A percentile compares a stretch with the other conserved stretches of the same genome.
Evolutionary conservation across 768 basidiomycete genomes (phyloP).

Genomic region (Pisolithus microcarpus): DNA sequence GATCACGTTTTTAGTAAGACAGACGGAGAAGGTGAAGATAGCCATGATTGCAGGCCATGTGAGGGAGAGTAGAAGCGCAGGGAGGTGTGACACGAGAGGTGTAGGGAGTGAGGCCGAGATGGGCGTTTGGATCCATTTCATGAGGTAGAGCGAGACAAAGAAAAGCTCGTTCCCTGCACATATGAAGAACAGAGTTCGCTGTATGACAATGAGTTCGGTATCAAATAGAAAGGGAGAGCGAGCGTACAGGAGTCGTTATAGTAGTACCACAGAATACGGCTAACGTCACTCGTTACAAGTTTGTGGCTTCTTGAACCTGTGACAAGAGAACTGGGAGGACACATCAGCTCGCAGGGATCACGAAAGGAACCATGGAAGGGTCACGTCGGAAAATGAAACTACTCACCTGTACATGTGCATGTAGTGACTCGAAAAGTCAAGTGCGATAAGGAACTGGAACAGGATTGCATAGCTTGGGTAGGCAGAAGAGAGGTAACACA

Average conservation of each 20-base stretch:
- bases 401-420: conserved; percentile 99
- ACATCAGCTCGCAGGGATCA: conserved; percentile 3
- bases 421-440: conserved; percentile 98
- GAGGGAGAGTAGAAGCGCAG: conserved; percentile 26
- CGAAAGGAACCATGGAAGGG: not conserved
- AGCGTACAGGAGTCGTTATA: conserved; percentile 85
- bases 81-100: conserved; percentile 6
- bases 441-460: conserved; percentile 93
- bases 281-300: conserved; percentile 85
- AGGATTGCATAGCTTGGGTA: conserved; percentile 80
- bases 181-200: conserved; percentile 85
- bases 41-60: conserved; percentile 80
- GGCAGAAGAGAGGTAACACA: conserved; percentile 87
- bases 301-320: conserved; percentile 95
- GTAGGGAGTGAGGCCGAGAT: conserved; percentile 34
- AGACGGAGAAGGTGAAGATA: conserved; percentile 55
- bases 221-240: conserved; percentile 7
- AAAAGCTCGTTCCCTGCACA: conserved; percentile 96
- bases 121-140: conserved; percentile 74
- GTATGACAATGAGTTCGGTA: conserved; percentile 2
- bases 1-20: conserved; percentile 80
- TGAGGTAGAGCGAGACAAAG: conserved; percentile 91
- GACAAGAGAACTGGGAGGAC: conserved; percentile 66
- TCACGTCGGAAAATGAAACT: not conserved
- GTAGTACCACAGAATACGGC: conserved; percentile 84